These are phyloP conservation scores for Aureobasidium sp. DNA, from an alignment of 2,329 filamentous ascomycete genomes.

Conservation along the genomic window DNA sequence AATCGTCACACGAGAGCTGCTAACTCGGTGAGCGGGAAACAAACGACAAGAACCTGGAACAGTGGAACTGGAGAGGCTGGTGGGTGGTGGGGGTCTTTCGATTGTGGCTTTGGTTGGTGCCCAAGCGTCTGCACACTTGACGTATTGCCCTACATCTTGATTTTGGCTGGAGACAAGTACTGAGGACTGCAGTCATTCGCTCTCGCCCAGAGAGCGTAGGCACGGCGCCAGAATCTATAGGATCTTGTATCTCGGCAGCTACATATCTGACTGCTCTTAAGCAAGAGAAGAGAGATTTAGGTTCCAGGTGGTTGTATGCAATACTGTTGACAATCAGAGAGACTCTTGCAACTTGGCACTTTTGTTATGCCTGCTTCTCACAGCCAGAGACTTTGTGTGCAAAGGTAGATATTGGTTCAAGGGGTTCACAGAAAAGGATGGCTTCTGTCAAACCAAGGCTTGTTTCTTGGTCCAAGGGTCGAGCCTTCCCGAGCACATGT, in stretches of 20 bases:
- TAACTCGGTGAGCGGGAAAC: slow-evolving; percentile 1
- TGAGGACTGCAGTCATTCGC: background rate
- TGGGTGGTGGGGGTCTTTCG: slow-evolving; percentile 9
- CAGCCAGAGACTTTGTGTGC: background rate
- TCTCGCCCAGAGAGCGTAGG: background rate
- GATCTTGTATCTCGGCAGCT: background rate
- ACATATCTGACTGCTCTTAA: too few relatives aligned
- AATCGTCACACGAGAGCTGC: background rate
- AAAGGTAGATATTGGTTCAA: background rate
- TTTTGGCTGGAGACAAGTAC: background rate
- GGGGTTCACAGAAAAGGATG: background rate
- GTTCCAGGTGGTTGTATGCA: background rate
- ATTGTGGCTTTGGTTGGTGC: slow-evolving; percentile 13
- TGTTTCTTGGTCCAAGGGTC: slow-evolving; percentile 11
- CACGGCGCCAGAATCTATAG: background rate
- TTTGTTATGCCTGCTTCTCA: background rate
- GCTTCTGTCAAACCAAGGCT: slow-evolving; percentile 7
- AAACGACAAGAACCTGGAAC: slow-evolving; percentile 1
- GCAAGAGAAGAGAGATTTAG: background rate
- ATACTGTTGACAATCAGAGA: background rate
- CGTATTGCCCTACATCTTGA: slow-evolving; percentile 8
- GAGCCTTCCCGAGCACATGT: slow-evolving; percentile 1
- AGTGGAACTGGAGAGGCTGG: slow-evolving; percentile 8
- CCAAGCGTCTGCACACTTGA: slow-evolving; percentile 14
- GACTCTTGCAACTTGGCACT: too few relatives aligned